Base-by-base conservation (phyloP, 2,329 filamentous ascomycete species). In the Kalmusia sp. region DNA sequence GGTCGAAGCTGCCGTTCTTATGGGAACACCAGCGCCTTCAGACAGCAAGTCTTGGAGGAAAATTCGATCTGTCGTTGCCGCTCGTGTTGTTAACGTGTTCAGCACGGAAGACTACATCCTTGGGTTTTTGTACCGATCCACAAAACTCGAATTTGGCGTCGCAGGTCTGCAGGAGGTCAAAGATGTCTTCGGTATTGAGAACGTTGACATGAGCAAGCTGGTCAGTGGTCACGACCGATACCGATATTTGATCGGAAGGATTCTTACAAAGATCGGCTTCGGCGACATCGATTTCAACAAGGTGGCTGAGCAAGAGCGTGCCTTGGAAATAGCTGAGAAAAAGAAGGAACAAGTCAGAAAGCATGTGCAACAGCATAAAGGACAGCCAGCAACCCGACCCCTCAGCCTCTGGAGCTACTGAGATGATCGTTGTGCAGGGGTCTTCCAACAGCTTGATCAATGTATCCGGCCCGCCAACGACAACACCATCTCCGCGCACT, bases 71-170 rank as follows among this genome's bases (percentile, higher is more conserved):
- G 91, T 93, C 0, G 91, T 96, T 1, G 84, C 88, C 0, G 92
- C 91, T 2, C 84, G 89, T 53, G 81, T 96, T 8, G 88, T 96
- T 60, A 96, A 96, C 64, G 90, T 93, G 6, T 96, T 88, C 74
- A 93, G 90, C 3, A 85, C 88, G 45, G 93, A 95, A 58, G 92
- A 97, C 73, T 90, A 91, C 65, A 86, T 96, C 27, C 84, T 97
- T 0, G 92, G 87, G 1, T 93, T 96, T 67, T 79, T 96, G 11
- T 96, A 96, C 71, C 86, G 92, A 22, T 87, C 90, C 6, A 91
- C 90, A 38, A 92, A 89, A 57, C 83, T 96, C 28, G 88, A 93
- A 58, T 82, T 90, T 38, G 92, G 92, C 4, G 86, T 96, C 30
- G 92, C 92, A 0, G 93, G 93, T 0, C 77, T 97, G 1, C 89